Base-by-base conservation (phyloP, 2,329 filamentous ascomycete genomes). In the Alternaria viburni region DNA sequence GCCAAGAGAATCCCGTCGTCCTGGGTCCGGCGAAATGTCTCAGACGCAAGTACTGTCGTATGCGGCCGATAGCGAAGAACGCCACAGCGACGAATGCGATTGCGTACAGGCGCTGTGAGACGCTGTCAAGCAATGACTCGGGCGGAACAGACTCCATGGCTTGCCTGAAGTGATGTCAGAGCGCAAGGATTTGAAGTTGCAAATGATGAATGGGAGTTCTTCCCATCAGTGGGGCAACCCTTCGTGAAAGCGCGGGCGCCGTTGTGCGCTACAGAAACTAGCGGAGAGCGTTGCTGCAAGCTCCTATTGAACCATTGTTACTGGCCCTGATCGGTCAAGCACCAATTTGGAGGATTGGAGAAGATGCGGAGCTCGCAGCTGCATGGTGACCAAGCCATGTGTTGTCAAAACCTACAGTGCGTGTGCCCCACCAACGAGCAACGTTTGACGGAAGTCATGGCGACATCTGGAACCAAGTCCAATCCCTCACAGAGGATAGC, bases 11-110 rank as follows among this genome's bases (percentile, higher is more conserved):
- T 6, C 76, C 74, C 25, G 74, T 71, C 6, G 69, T 72, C 10
- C 59, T 28, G 13, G 77, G 77, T n/a, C 77, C 77, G 25, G 70
- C 70, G 64, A 79, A 76, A 13, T 72, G 71, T 51, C 70, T 69
- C 63, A 79, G 60, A n/a, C 75, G 75, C 60, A 61, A 64, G 57
- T 75, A 76, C 57, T 77, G 65, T 13, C 62, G 66, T 12, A 71
- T 50, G n/a, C 75, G 69, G 28, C 62, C 64, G 47, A 64, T 41
- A 11, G 62, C 62, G 44, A 71, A 36, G 41, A 73, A 74, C n/a
- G 62, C 59, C 26, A 62, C 49, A 23, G 58, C 32, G 47, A 65
- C 45, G 15, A 62, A 32, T n/a, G 69, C n/a, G 59, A 66, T 30
- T 17, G 67, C 45, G 32, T 67, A 70, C 54, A 73, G 54, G 23